Evolutionary conservation across 305 asterid species (phyloP).

Genomic region (Fraxinus platypoda): DNA sequence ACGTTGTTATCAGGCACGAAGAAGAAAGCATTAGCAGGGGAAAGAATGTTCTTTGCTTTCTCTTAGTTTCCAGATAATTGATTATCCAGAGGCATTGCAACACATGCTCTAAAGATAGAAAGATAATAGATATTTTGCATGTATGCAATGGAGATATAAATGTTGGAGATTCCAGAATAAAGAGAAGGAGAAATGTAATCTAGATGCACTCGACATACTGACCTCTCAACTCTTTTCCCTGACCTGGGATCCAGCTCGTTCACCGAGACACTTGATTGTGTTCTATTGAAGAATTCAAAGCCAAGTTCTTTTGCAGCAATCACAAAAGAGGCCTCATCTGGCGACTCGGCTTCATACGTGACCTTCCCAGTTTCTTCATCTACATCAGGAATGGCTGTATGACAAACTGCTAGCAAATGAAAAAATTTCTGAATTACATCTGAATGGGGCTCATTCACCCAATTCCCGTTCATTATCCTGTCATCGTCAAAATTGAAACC

Average conservation of each 20-base stretch:
- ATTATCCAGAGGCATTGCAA: neutral
- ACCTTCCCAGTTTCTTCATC: conserved; percentile 65
- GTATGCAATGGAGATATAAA: neutral
- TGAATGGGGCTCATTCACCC: conserved; percentile 59
- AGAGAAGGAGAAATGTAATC: neutral
- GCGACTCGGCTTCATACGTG: conserved; percentile 94
- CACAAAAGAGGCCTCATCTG: conserved; percentile 95
- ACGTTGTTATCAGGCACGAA: neutral
- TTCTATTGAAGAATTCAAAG: conserved; percentile 75
- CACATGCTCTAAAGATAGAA: neutral
- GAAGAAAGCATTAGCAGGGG: neutral
- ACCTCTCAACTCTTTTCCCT: conserved; percentile 68
- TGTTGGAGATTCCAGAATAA: neutral
- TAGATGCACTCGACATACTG: conserved; percentile 24
- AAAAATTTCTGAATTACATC: conserved; percentile 75
- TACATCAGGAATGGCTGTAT: conserved; percentile 84
- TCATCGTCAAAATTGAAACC: conserved; percentile 87
- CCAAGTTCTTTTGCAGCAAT: conserved; percentile 93
- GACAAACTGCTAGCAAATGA: conserved; percentile 80
- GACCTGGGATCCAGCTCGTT: conserved; percentile 61
- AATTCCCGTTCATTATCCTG: conserved; percentile 64
- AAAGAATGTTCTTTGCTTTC: neutral
- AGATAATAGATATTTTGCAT: neutral
- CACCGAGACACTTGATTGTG: conserved; percentile 65
- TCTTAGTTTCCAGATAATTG: neutral